Evolutionary conservation across 768 basidiomycete species (phyloP).

Genomic region (Macrolepiota fuliginosa): DNA sequence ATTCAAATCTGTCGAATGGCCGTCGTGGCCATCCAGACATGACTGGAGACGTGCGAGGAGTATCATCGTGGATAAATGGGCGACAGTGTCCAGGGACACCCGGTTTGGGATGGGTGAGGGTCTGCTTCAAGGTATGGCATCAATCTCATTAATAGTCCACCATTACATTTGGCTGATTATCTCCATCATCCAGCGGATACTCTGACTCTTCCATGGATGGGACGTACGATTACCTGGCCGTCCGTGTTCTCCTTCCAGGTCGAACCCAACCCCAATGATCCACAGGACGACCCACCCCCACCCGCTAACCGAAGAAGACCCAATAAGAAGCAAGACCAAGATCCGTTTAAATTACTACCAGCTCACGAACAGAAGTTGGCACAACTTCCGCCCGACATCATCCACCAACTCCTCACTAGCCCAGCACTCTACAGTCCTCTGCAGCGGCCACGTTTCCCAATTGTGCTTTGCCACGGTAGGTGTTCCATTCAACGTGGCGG

Average conservation of each 20-base stretch:
- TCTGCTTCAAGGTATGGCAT: constrained; percentile 8
- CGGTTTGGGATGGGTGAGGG: constrained; percentile 2
- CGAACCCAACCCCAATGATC: constrained; percentile 15
- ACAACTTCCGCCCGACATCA: constrained; percentile 39
- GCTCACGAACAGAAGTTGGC: constrained; percentile 14
- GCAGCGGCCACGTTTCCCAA: constrained; percentile 80
- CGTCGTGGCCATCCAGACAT: constrained; percentile 23
- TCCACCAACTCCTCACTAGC: constrained; percentile 71
- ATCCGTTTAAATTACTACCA: constrained; percentile 16
- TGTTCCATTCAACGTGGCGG: constrained; percentile 8
- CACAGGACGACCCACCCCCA: constrained; percentile 21
- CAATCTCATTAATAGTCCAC: background rate
- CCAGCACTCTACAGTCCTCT: constrained; percentile 79
- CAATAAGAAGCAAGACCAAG: constrained; percentile 7
- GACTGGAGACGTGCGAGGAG: constrained; percentile 19
- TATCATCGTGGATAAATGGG: constrained; percentile 6
- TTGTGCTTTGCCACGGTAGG: constrained; percentile 95
- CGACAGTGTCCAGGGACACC: constrained; percentile 4
- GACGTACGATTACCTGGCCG: constrained; percentile 11
- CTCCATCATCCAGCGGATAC: constrained; percentile 2
- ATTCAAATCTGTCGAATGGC: constrained; percentile 24
- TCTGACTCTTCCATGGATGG: constrained; percentile 16
- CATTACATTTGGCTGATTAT: background rate
- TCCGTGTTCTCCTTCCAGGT: constrained; percentile 20
- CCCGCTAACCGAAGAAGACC: constrained; percentile 9